Base-by-base conservation (phyloP, 176 grass and related monocot species). In the Carex littledalei region DNA sequence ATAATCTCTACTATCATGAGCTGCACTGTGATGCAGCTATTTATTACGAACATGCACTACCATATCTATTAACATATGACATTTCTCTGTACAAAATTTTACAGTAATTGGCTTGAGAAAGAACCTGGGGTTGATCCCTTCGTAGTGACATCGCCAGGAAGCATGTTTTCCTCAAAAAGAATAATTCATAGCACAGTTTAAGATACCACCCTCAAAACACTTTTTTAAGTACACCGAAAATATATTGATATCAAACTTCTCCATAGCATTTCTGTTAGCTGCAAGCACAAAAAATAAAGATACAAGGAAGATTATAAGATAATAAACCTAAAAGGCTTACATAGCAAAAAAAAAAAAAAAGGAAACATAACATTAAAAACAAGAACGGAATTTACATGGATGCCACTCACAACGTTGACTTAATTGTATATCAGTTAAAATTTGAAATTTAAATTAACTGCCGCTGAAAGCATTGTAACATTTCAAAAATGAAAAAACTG, bases 1-100 rank as follows among this genome's bases (percentile, higher is more conserved):
- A 56, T 49, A 17, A 8, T 29, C 6, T 26, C 8, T 77, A 77
- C 47, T 29, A 49, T 74, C 71, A 15, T 53, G 2, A 76, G n/a
- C 71, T 52, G 20, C 21, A 15, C 37, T 53, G 21, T 26, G 15
- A 45, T 15, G 20, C 21, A 76, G 21, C 11, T 76, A 77, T 78
- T 78, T 78, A 78, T 78, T 56, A 78, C 74, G 56, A 26, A 34
- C 12, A 17, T 78, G 22, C 50, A 15, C 74, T 78, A 56, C 7
- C 12, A 1, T 18, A 17, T 56, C 22, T 56, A 9, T 77, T 17
- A 63, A 21, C 54, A 34, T 3, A 32, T 17, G 15, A 31, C 24
- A 78, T 78, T 78, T 55, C 50, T 54, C 49, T 78, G 47, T 78
- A 78, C 74, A 78, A 34, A 34, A 78, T 56, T 78, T 78, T 55